These are phyloP conservation scores for Tricladium varicosporioides DNA, from an alignment of 2,329 filamentous ascomycete species.

Conservation along the genomic window DNA sequence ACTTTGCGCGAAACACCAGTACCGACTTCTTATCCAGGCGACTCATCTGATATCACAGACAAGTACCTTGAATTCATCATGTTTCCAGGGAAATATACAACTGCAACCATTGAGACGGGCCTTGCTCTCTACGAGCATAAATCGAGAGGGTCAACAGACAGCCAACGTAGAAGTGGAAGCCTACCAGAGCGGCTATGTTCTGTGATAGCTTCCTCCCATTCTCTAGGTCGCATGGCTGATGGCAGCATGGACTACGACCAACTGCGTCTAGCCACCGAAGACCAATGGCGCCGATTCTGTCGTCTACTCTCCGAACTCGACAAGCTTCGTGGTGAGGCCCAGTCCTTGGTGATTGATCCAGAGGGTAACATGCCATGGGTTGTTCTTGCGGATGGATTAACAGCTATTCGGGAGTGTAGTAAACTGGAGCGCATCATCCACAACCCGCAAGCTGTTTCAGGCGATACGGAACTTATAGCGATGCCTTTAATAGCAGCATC, in stretches of 20 bases:
- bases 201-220: slow-evolving; percentile 67
- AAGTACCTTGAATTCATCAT: slow-evolving; percentile 86
- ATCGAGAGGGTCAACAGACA: slow-evolving; percentile 42
- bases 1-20: slow-evolving; percentile 49
- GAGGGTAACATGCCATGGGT: slow-evolving; percentile 76
- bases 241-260: slow-evolving; percentile 72
- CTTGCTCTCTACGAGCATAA: slow-evolving; percentile 77
- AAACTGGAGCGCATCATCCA: slow-evolving; percentile 71
- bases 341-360: slow-evolving; percentile 74
- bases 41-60: slow-evolving; percentile 70
- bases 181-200: slow-evolving; percentile 75
- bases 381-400: slow-evolving; percentile 77
- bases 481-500: slow-evolving; percentile 68
- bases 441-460: slow-evolving; percentile 52
- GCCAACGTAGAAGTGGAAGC: slow-evolving; percentile 47
- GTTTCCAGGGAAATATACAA: slow-evolving; percentile 77
- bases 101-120: slow-evolving; percentile 77
- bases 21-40: slow-evolving; percentile 58
- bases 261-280: slow-evolving; percentile 71
- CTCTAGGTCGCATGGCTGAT: slow-evolving; percentile 58
- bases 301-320: slow-evolving; percentile 83
- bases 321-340: slow-evolving; percentile 76
- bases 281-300: slow-evolving; percentile 89
- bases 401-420: slow-evolving; percentile 77
- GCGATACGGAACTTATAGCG: slow-evolving; percentile 55